Evolutionary conservation across 2,329 filamentous ascomycete species (phyloP), one percentile per base, ranked within the genome.

Genomic region (Talaromyces sp.): DNA sequence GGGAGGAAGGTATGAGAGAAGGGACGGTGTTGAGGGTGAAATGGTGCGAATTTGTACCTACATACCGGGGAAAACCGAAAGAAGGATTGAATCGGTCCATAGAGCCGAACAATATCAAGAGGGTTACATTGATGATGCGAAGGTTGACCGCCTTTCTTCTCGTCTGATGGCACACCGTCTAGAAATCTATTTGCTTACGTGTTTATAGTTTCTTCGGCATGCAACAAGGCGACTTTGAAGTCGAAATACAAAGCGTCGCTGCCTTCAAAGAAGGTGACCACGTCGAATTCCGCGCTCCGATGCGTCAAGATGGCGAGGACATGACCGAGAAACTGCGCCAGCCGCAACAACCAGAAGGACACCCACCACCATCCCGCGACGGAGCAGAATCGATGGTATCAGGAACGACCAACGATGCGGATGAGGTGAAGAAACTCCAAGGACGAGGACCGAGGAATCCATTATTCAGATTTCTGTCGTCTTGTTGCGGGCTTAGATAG

Each of bases 101-200:
- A 67, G 79, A 92, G 68, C 69, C 83, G 66, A 79, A 79, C 55
- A 78, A 79, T 48, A 79, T 95, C 42, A 88, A 84, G 75, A 81
- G 89, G 54, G 79, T 93, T 33, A 88, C 86, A 58, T 80, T 95
- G 64, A 93, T 95, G 91, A 89, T 90, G 81, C 80, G 91, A 72
- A 95, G 91, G 90, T 91, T 21, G 75, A 63, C 16, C 25, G 33
- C 56, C 56, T 50, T 28, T 28, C 28, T 28, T 35, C 44, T 58
- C 60, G 6, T 28, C 28, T 28, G 3, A 6, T 28, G 44, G 28
- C n/a, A 18, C 23, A 37, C 21, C 12, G 14, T 7, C n/a, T 35
- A 44, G 2, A 6, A 28, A 8, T 1, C 1, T 12, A 3, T 21
- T 33, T 33, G 23, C 59, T 55, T 31, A 55, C 12, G 12, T 67